These are phyloP conservation scores for Lentinula lateritia DNA, from an alignment of 768 basidiomycete species.

Conservation along the genomic window DNA sequence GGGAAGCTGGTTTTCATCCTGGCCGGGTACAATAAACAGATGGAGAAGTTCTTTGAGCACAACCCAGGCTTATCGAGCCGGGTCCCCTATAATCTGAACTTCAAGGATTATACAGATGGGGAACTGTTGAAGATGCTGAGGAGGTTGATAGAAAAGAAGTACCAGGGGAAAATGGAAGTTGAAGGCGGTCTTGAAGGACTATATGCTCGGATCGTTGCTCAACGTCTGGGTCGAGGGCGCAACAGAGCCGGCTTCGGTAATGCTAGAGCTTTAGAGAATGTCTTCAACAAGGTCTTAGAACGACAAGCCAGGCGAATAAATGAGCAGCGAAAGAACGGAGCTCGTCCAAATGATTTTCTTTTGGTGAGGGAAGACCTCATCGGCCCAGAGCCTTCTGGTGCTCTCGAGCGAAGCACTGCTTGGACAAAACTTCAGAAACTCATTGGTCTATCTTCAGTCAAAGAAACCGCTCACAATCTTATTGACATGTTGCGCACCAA, in stretches of 20 bases:
- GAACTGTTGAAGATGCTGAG: slow-evolving; percentile 35
- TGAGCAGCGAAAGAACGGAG: slow-evolving; percentile 22
- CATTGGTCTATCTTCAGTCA: slow-evolving; percentile 31
- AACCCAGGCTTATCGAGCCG: slow-evolving; percentile 67
- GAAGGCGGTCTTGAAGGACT: slow-evolving; percentile 31
- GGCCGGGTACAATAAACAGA: slow-evolving; percentile 65
- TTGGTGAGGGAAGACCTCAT: slow-evolving; percentile 37
- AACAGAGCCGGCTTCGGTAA: slow-evolving; percentile 37
- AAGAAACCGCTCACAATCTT: slow-evolving; percentile 29
- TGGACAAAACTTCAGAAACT: slow-evolving; percentile 32
- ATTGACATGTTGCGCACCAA: slow-evolving; percentile 30
- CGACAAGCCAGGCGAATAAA: slow-evolving; percentile 34
- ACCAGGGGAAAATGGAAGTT: slow-evolving; percentile 29
- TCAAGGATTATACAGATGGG: slow-evolving; percentile 47
- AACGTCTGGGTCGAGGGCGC: slow-evolving; percentile 34
- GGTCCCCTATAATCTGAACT: slow-evolving; percentile 56
- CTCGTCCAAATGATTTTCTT: slow-evolving; percentile 25
- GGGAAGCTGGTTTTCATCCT: slow-evolving; percentile 64
- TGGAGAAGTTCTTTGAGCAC: slow-evolving; percentile 76
- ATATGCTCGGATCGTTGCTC: slow-evolving; percentile 33
- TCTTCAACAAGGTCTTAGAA: slow-evolving; percentile 27
- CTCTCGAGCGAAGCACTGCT: slow-evolving; percentile 23
- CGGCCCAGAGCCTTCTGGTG: slow-evolving; percentile 36
- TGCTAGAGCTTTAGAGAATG: slow-evolving; percentile 35
- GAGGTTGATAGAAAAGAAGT: slow-evolving; percentile 30